Conservation (phyloP, 2,329 filamentous ascomycete species). For the Fusarium chuoi region DNA sequence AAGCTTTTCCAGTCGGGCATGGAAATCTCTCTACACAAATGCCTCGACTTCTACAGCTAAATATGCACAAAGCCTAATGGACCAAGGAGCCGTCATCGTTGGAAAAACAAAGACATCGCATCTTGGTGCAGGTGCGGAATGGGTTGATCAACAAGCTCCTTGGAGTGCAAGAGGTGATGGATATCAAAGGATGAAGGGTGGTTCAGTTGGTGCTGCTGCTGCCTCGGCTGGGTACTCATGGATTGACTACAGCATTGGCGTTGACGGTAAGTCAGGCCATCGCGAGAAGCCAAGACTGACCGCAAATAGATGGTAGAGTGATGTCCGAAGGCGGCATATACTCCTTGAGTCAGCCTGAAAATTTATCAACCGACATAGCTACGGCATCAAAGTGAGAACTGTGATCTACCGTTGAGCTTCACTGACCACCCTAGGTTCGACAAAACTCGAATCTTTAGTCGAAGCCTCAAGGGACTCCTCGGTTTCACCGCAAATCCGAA, state of each 20-base stretch:
- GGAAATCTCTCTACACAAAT: slow-evolving; percentile 62
- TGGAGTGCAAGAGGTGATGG: slow-evolving; percentile 61
- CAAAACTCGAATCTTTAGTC: slow-evolving; percentile 37
- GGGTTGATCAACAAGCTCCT: slow-evolving; percentile 53
- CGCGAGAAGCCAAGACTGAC: slow-evolving; percentile 25
- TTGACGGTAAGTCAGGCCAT: slow-evolving; percentile 48
- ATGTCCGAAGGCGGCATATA: slow-evolving; percentile 45
- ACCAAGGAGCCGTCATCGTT: slow-evolving; percentile 67
- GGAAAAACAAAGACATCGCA: slow-evolving; percentile 64
- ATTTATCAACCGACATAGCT: slow-evolving; percentile 14
- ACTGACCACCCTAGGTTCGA: slow-evolving; percentile 32
- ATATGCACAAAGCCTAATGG: slow-evolving; percentile 65
- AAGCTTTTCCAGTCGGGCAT: slow-evolving; percentile 67
- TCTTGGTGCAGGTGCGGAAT: slow-evolving; percentile 57
- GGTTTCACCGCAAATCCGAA: slow-evolving; percentile 17
- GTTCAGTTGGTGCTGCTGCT: slow-evolving; percentile 52
- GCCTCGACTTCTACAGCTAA: slow-evolving; percentile 57
- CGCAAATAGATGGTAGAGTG: slow-evolving; percentile 32
- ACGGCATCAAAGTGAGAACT: slow-evolving; percentile 25
- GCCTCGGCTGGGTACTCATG: slow-evolving; percentile 55
- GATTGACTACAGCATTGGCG: slow-evolving; percentile 51
- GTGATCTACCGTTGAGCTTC: neutral
- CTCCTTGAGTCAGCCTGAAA: slow-evolving; percentile 41
- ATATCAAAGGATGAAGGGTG: slow-evolving; percentile 51
- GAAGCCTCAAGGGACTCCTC: slow-evolving; percentile 42